Conservation (phyloP, 129 eudicot species). For the Saposhnikovia divaricata region DNA sequence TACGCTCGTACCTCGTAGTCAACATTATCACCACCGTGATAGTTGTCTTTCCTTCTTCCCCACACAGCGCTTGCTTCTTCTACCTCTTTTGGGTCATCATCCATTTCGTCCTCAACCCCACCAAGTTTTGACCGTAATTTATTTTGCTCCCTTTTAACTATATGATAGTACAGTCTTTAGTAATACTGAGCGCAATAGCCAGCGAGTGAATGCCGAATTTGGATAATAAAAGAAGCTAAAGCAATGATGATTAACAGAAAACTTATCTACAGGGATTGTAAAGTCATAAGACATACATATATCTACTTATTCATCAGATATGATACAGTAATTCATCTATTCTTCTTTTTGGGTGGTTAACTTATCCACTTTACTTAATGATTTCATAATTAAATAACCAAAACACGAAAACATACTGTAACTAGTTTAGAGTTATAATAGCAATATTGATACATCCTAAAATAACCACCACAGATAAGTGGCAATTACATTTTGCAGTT, state of each 20-base stretch:
- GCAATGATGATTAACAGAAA: background rate
- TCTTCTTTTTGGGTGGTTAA: background rate
- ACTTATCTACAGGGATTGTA: background rate
- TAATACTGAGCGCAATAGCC: background rate
- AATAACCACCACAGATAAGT: background rate
- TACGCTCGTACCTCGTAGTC: conserved; percentile 31
- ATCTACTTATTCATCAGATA: background rate
- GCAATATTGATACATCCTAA: background rate
- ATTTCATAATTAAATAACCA: background rate
- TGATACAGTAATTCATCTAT: background rate
- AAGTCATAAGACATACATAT: background rate
- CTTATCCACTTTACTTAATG: background rate
- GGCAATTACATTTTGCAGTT: background rate
- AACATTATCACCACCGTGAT: conserved; percentile 33
- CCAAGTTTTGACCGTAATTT: conserved; percentile 53
- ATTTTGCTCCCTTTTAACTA: conserved; percentile 60
- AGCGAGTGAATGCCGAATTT: background rate
- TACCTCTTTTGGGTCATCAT: conserved; percentile 66
- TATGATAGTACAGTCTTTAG: conserved; percentile 10
- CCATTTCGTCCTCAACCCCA: conserved; percentile 58
- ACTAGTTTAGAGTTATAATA: background rate
- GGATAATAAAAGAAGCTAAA: background rate
- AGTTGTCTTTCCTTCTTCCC: conserved; percentile 40
- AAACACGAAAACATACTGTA: background rate
- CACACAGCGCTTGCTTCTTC: conserved; percentile 42